A percentile compares a stretch with the other conserved stretches of the same genome.
These are phyloP conservation scores for Crithidia thermophila DNA, from an alignment of 208 protist genomes.

Conservation along the genomic window DNA sequence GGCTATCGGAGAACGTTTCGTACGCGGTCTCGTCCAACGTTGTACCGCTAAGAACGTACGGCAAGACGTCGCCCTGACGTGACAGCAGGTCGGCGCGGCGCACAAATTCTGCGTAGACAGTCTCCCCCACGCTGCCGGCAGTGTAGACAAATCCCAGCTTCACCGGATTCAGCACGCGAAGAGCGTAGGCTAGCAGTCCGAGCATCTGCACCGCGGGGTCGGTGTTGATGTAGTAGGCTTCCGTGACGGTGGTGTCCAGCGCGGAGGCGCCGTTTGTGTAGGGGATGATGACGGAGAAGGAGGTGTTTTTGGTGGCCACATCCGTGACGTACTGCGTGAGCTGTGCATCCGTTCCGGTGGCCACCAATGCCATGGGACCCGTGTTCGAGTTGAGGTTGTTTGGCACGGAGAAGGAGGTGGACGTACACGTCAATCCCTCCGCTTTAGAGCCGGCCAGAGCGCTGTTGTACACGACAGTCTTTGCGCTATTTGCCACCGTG, in stretches of 20 bases:
- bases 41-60: not conserved
- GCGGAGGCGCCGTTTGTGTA: constrained; percentile 3
- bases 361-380: not conserved
- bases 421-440: not conserved
- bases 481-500: no score
- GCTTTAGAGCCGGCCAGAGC: no score
- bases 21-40: not conserved
- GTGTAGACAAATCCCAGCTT: constrained; percentile 20
- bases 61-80: not conserved
- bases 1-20: not conserved
- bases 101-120: constrained; percentile 4
- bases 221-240: constrained; percentile 20
- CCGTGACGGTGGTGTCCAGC: not conserved
- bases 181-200: constrained; percentile 17
- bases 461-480: no score
- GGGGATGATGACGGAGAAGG: not conserved
- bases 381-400: not conserved
- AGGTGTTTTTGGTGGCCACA: not conserved
- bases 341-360: not conserved
- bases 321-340: not conserved
- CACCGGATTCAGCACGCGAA: not conserved
- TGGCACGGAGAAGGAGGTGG: not conserved
- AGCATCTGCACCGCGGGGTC: constrained; percentile 31
- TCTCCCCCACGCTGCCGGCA: not conserved
- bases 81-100: not conserved